Percentiles rank a stretch among this genome's conserved stretches.
phyloP scores from a whole-genome alignment of 176 grass and related monocot species.

The Calamus simplicifolius region DNA sequence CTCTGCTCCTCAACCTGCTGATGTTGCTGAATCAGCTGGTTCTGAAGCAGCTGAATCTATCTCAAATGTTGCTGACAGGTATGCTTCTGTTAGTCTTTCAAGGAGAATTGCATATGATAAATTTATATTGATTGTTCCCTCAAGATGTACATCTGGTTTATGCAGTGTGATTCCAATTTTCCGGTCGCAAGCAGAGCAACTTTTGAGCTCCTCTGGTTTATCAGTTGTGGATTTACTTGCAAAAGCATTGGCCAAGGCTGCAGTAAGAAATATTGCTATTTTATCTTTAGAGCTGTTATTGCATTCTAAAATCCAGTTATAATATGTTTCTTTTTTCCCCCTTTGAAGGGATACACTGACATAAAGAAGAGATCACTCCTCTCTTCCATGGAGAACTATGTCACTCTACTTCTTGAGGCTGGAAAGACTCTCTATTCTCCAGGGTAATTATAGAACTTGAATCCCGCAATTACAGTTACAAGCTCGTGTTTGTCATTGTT shows the following conservation, averaged over 20 bases:
- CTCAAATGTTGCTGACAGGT: constrained; percentile 84
- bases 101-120: not conserved
- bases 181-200: constrained; percentile 73
- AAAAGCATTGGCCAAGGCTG: constrained; percentile 93
- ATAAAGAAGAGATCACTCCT: constrained; percentile 96
- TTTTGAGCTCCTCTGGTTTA: constrained; percentile 61
- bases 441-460: constrained; percentile 37
- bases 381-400: constrained; percentile 76
- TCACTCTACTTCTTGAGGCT: constrained; percentile 69
- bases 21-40: constrained; percentile 90
- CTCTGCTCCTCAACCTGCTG: constrained; percentile 76
- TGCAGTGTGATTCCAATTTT: constrained; percentile 98
- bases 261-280: constrained; percentile 40
- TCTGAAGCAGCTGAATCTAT: constrained; percentile 89
- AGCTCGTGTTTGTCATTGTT: too few relatives aligned
- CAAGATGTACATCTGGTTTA: not conserved
- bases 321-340: constrained; percentile 9
- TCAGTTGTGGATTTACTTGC: constrained; percentile 65
- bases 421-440: constrained; percentile 63
- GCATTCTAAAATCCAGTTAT: not conserved
- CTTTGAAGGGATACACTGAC: constrained; percentile 59
- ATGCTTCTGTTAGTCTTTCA: not conserved
- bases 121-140: too few relatives aligned
- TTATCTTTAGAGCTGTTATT: too few relatives aligned
- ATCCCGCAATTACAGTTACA: too few relatives aligned